phyloP scores from a whole-genome alignment of 176 grass and related monocot genomes.

The bread wheat (Triticum aestivum) region DNA sequence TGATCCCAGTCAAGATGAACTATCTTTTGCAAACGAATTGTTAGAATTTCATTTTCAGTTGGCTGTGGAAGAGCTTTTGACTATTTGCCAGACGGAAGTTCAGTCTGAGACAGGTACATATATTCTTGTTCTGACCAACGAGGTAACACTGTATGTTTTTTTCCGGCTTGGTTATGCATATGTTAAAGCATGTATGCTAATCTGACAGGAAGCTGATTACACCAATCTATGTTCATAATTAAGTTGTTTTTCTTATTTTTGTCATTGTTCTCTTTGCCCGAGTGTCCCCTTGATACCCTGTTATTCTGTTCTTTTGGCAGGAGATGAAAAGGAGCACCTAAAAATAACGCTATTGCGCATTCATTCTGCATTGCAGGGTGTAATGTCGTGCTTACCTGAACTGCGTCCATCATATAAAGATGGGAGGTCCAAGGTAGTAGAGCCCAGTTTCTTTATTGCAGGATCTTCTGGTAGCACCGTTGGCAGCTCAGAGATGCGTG shows the following conservation, averaged over 20 bases:
- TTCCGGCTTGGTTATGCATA: conserved; percentile 7
- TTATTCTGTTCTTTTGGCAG: conserved; percentile 46
- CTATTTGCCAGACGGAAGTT: conserved; percentile 58
- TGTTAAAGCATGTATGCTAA: background rate
- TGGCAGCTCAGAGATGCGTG: conserved; percentile 90
- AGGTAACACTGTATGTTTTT: background rate
- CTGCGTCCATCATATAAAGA: conserved; percentile 71
- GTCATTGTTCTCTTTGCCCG: background rate
- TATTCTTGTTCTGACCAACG: conserved; percentile 20
- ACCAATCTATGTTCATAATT: background rate
- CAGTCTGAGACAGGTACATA: conserved; percentile 66
- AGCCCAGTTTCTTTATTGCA: conserved; percentile 61
- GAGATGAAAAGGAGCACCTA: conserved; percentile 89
- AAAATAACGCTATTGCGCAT: conserved; percentile 94
- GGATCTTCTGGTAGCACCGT: conserved; percentile 75
- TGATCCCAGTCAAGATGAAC: conserved; percentile 72
- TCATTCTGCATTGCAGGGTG: conserved; percentile 85
- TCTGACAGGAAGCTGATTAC: background rate
- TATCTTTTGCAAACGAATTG: conserved; percentile 90
- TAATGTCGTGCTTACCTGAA: conserved; percentile 98
- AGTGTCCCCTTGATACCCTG: conserved; percentile 17
- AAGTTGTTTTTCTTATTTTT: background rate
- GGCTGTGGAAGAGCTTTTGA: conserved; percentile 82
- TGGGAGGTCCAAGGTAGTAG: conserved; percentile 53
- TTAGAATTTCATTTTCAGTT: conserved; percentile 80